phyloP scores from a whole-genome alignment of 2,329 filamentous ascomycete species.

The Atkinsonella texensis region DNA sequence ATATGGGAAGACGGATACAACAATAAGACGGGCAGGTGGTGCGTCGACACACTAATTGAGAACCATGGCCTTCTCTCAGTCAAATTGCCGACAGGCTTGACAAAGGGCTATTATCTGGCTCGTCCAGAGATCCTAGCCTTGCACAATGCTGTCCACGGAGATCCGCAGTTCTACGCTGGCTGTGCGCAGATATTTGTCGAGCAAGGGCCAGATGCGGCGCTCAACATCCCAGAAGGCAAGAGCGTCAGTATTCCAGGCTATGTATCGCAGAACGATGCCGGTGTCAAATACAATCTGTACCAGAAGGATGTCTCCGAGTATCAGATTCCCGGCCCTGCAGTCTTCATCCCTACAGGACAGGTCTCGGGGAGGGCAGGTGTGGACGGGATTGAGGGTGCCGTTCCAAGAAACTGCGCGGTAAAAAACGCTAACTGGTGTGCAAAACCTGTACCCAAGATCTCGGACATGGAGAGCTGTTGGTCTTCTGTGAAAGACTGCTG shows the following conservation, averaged over 20 bases:
- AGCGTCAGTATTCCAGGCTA: slow-evolving; percentile 54
- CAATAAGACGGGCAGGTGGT: slow-evolving; percentile 44
- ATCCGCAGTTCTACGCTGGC: slow-evolving; percentile 63
- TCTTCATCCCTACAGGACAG: slow-evolving; percentile 30
- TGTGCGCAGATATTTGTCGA: slow-evolving; percentile 60
- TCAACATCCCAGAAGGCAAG: slow-evolving; percentile 18
- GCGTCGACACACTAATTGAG: slow-evolving; percentile 54
- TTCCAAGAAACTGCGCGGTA: slow-evolving; percentile 44
- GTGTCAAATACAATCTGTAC: slow-evolving; percentile 56
- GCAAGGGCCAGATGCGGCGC: slow-evolving; percentile 29
- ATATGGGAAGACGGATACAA: slow-evolving; percentile 61
- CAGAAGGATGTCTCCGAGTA: slow-evolving; percentile 30
- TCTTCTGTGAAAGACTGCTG: slow-evolving; percentile 42
- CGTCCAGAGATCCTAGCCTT: slow-evolving; percentile 59
- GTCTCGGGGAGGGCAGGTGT: slow-evolving; percentile 9
- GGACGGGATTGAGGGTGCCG: slow-evolving; percentile 29
- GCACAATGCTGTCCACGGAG: slow-evolving; percentile 44
- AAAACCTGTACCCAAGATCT: slow-evolving; percentile 45
- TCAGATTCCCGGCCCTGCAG: slow-evolving; percentile 42
- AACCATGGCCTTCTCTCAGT: slow-evolving; percentile 53
- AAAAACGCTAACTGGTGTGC: slow-evolving; percentile 66
- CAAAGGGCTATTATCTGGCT: slow-evolving; percentile 57
- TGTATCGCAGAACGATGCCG: slow-evolving; percentile 39
- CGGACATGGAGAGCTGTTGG: slow-evolving; percentile 47
- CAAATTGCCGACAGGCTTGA: slow-evolving; percentile 46